Conservation (phyloP, 176 grass and related monocot species). For the Cymbopogon citratus region DNA sequence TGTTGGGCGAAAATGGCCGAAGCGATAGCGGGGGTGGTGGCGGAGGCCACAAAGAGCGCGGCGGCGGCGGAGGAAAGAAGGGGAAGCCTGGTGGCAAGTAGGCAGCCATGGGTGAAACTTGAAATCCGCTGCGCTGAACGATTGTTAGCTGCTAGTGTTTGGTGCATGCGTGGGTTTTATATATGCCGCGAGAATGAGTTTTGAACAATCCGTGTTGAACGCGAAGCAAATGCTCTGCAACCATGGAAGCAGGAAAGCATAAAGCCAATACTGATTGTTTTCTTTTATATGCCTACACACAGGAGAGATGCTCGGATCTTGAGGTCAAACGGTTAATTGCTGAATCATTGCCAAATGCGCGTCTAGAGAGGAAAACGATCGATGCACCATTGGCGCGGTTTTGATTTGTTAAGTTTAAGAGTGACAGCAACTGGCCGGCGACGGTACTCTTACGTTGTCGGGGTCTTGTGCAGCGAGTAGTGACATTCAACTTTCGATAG, state of each 20-base stretch:
- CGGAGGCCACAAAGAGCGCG: neutral
- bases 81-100: neutral
- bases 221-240: neutral
- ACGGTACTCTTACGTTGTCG: neutral
- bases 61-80: neutral
- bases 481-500: neutral
- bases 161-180: neutral
- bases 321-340: neutral
- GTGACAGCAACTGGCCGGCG: neutral
- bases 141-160: neutral
- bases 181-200: neutral
- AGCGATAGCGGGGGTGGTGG: neutral
- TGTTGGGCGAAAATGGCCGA: neutral
- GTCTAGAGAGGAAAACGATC: neutral
- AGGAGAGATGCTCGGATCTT: neutral
- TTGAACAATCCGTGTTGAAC: neutral
- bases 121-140: neutral
- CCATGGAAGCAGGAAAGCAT: neutral
- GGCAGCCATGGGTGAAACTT: neutral
- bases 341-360: neutral
- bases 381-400: neutral
- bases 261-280: too few relatives aligned
- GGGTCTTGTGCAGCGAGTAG: neutral
- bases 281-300: neutral
- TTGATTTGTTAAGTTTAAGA: neutral